Evolutionary conservation across 371 early-diverging fungal species (phyloP).

Genomic region (Batrachochytrium dendrobatidis): DNA sequence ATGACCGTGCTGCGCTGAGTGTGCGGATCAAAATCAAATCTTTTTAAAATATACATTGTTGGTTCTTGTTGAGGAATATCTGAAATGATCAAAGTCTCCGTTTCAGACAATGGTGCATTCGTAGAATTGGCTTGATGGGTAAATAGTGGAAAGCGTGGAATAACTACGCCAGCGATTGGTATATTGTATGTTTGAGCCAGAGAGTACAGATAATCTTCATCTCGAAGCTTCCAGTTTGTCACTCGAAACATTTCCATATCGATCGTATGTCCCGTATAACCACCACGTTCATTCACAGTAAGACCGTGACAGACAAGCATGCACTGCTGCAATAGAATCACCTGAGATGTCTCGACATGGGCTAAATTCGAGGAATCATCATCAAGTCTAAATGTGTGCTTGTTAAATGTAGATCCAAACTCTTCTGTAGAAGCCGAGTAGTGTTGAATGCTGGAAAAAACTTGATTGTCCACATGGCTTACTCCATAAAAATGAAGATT

Average conservation of each 20-base stretch:
- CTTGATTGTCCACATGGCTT: background rate
- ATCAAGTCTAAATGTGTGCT: too few species aligned
- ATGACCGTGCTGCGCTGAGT: background rate
- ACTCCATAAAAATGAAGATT: background rate
- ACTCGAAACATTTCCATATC: background rate
- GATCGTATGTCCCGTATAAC: background rate
- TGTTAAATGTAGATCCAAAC: too few species aligned
- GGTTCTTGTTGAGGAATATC: constrained; percentile 1
- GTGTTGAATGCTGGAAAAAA: background rate
- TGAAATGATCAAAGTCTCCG: background rate
- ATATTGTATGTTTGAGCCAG: background rate
- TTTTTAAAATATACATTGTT: constrained; percentile 40
- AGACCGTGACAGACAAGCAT: background rate
- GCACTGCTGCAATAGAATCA: too few species aligned
- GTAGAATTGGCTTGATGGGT: too few species aligned
- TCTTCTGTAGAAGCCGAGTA: background rate
- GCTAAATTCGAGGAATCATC: too few species aligned
- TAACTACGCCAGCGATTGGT: background rate
- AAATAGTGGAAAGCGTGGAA: too few species aligned
- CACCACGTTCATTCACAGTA: background rate
- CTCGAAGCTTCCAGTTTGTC: background rate
- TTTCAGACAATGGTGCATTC: background rate
- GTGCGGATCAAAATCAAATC: constrained; percentile 66
- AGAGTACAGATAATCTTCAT: background rate
- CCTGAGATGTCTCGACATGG: too few species aligned